A percentile compares a stretch with the other conserved stretches of the same genome.
These are phyloP conservation scores for Lentinula sp. DNA, from an alignment of 768 basidiomycete genomes.

Conservation along the genomic window DNA sequence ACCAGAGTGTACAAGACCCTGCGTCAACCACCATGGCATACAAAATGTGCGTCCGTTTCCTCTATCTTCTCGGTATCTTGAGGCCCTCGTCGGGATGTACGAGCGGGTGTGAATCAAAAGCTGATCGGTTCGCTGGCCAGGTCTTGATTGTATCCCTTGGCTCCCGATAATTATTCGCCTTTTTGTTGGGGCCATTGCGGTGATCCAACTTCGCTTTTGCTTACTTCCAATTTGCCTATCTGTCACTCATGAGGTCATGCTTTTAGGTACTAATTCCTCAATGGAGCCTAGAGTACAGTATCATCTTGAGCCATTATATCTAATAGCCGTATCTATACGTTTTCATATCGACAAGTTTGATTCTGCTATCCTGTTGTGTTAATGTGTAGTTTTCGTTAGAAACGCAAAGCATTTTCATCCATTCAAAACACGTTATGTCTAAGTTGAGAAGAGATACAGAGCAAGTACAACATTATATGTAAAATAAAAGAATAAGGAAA, in stretches of 20 bases:
- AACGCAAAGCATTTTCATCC: background rate
- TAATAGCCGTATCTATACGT: background rate
- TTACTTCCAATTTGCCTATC: background rate
- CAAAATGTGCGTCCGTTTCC: slow-evolving; percentile 70
- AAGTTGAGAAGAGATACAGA: too few relatives aligned
- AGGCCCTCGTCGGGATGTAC: slow-evolving; percentile 2
- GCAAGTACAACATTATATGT: too few relatives aligned
- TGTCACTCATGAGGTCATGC: background rate
- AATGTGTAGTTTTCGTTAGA: background rate
- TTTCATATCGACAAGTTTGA: background rate
- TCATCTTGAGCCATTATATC: background rate
- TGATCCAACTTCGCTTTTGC: background rate
- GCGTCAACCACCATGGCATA: slow-evolving; percentile 48
- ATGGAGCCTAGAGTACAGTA: background rate
- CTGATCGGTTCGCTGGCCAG: slow-evolving; percentile 62
- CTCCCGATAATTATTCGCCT: background rate
- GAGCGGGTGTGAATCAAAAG: slow-evolving; percentile 26
- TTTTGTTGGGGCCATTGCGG: background rate
- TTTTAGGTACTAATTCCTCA: background rate
- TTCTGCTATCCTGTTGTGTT: background rate
- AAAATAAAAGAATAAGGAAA: background rate
- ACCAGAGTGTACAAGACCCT: slow-evolving; percentile 38
- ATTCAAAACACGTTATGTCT: too few relatives aligned
- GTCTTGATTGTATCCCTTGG: slow-evolving; percentile 47
- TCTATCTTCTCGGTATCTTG: slow-evolving; percentile 10